These are phyloP conservation scores for Parasarocladium wereldwijsianum DNA, from an alignment of 2,329 filamentous ascomycete species.

Conservation along the genomic window DNA sequence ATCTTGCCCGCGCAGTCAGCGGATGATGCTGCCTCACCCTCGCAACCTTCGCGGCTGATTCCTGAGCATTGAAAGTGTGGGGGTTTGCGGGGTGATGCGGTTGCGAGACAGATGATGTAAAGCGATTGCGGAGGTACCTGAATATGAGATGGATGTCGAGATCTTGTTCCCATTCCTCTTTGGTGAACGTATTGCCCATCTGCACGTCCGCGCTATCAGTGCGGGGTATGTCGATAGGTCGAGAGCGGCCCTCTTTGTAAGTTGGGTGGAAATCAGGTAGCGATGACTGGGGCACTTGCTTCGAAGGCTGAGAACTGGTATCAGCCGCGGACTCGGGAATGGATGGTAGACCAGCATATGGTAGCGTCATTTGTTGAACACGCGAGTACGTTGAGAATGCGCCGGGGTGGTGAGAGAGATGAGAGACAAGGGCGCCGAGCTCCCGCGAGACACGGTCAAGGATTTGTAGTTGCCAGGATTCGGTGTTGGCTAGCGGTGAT, in stretches of 20 bases:
- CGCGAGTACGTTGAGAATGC: conserved; percentile 73
- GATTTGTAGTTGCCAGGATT: conserved; percentile 60
- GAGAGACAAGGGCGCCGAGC: conserved; percentile 68
- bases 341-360: conserved; percentile 65
- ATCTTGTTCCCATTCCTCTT: conserved; percentile 88
- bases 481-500: conserved; percentile 18
- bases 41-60: conserved; percentile 62
- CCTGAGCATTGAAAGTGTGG: conserved; percentile 32
- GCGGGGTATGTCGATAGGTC: conserved; percentile 24
- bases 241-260: conserved; percentile 7
- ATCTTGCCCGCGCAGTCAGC: conserved; percentile 47
- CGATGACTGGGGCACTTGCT: conserved; percentile 9
- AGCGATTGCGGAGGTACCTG: conserved; percentile 66
- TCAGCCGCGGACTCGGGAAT: conserved; percentile 36
- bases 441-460: conserved; percentile 78
- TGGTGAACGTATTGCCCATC: conserved; percentile 29
- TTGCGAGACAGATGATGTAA: conserved; percentile 40
- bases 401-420: conserved; percentile 69
- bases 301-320: no score
- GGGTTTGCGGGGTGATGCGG: conserved; percentile 23
- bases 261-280: conserved; percentile 5
- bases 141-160: conserved; percentile 88
- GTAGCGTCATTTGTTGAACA: conserved; percentile 47
- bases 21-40: conserved; percentile 83
- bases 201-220: conserved; percentile 11